Evolutionary conservation across 805 yeast species (phyloP).

Genomic region (Nakazawaea wickerhamii): DNA sequence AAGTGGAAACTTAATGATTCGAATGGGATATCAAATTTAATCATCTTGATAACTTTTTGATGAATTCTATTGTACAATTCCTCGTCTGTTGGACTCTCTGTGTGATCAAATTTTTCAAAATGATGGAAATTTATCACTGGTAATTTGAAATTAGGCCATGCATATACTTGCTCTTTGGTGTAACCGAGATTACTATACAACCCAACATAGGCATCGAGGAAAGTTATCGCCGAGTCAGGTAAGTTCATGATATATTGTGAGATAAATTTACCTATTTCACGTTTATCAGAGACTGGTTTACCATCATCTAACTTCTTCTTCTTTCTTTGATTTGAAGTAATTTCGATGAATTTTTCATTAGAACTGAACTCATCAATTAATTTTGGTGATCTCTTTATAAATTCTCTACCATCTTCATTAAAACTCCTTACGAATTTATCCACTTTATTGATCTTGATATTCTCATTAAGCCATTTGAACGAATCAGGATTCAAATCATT

Average conservation of each 20-base stretch:
- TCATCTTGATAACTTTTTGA: constrained; percentile 38
- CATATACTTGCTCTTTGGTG: constrained; percentile 28
- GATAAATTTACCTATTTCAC: constrained; percentile 47
- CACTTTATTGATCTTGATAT: constrained; percentile 62
- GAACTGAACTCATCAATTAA: constrained; percentile 43
- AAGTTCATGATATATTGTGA: constrained; percentile 89
- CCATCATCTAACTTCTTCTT: constrained; percentile 16
- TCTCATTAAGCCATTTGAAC: constrained; percentile 60
- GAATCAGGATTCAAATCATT: constrained; percentile 92
- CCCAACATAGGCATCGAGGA: constrained; percentile 73
- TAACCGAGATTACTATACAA: constrained; percentile 43
- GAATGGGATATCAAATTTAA: constrained; percentile 44
- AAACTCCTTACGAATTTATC: constrained; percentile 50
- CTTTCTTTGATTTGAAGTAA: constrained; percentile 32
- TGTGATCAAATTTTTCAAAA: constrained; percentile 81
- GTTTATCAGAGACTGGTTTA: constrained; percentile 14
- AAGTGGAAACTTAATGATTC: constrained; percentile 59
- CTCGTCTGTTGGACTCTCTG: constrained; percentile 52
- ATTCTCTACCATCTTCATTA: constrained; percentile 79
- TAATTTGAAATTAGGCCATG: constrained; percentile 44
- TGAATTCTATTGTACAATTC: constrained; percentile 66
- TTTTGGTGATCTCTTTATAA: constrained; percentile 58
- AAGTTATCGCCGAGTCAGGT: constrained; percentile 88
- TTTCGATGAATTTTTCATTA: constrained; percentile 31
- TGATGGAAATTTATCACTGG: constrained; percentile 88